Evolutionary conservation across 441 rosid genomes (phyloP).

Genomic region (Theobroma grandiflorum): DNA sequence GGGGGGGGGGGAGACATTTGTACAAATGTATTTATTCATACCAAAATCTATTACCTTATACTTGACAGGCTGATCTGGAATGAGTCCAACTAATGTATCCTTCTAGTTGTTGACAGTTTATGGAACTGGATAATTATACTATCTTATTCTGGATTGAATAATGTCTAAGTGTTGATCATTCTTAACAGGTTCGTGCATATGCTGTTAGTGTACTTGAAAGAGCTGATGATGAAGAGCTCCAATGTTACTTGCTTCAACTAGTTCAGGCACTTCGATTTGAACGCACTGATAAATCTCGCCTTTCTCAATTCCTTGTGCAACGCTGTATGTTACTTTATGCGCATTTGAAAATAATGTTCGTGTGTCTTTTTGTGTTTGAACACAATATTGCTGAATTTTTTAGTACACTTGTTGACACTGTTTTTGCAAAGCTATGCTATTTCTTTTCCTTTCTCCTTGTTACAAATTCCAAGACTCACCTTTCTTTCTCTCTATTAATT

Average conservation of each 20-base stretch:
- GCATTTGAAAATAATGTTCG: background rate
- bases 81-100: constrained; percentile 13
- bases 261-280: constrained; percentile 99
- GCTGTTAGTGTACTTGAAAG: constrained; percentile 98
- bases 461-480: background rate
- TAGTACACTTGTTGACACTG: background rate
- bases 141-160: constrained; percentile 14
- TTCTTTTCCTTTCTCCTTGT: constrained; percentile 8
- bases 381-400: background rate
- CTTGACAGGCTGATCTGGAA: background rate
- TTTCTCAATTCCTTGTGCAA: constrained; percentile 92
- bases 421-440: background rate
- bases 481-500: background rate
- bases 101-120: background rate
- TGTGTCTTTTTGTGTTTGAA: background rate
- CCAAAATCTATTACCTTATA: background rate
- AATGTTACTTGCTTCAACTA: constrained; percentile 96
- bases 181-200: constrained; percentile 94
- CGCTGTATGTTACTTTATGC: constrained; percentile 64
- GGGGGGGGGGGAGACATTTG: background rate
- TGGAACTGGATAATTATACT: background rate
- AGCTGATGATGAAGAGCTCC: constrained; percentile 99
- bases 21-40: background rate
- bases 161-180: constrained; percentile 24
- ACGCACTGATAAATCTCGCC: constrained; percentile 93